phyloP scores from a whole-genome alignment of 2,329 filamentous ascomycete genomes.

The Clonostachys rosea region DNA sequence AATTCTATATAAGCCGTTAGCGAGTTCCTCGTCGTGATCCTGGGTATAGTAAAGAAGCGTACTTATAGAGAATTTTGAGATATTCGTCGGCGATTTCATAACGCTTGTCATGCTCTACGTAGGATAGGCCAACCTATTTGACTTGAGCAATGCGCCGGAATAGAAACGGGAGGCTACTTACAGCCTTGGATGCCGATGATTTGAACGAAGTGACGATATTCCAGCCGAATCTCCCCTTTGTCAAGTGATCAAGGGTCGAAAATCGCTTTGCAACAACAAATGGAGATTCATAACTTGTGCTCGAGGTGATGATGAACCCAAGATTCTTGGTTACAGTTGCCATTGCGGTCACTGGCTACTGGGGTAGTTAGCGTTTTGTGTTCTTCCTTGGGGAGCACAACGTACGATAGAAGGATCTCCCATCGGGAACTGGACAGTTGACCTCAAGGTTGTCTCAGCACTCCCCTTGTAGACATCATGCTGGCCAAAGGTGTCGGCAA shows the following conservation, averaged over 20 bases:
- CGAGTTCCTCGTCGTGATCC: slow-evolving; percentile 8
- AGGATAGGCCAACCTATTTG: too few relatives aligned
- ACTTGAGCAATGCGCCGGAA: too few relatives aligned
- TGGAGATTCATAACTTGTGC: not conserved
- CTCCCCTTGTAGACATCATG: not conserved
- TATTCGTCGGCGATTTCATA: slow-evolving; percentile 61
- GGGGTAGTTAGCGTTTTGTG: too few relatives aligned
- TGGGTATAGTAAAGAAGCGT: slow-evolving; percentile 8
- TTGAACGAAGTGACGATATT: not conserved
- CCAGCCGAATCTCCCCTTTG: not conserved
- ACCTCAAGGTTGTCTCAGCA: not conserved
- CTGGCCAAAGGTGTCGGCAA: slow-evolving; percentile 18
- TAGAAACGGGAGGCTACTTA: too few relatives aligned
- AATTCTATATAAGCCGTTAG: slow-evolving; percentile 46
- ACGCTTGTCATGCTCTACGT: slow-evolving; percentile 50
- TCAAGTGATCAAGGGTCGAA: not conserved
- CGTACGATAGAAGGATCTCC: slow-evolving; percentile 12
- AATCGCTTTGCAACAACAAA: not conserved
- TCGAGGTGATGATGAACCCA: not conserved
- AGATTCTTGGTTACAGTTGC: not conserved
- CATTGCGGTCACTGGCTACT: not conserved
- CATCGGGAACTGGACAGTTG: not conserved
- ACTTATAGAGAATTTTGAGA: slow-evolving; percentile 58
- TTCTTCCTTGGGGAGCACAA: too few relatives aligned
- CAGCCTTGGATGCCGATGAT: too few relatives aligned